Base-by-base conservation (phyloP, 2,329 filamentous ascomycete species). In the Curvularia hawaiiensis region DNA sequence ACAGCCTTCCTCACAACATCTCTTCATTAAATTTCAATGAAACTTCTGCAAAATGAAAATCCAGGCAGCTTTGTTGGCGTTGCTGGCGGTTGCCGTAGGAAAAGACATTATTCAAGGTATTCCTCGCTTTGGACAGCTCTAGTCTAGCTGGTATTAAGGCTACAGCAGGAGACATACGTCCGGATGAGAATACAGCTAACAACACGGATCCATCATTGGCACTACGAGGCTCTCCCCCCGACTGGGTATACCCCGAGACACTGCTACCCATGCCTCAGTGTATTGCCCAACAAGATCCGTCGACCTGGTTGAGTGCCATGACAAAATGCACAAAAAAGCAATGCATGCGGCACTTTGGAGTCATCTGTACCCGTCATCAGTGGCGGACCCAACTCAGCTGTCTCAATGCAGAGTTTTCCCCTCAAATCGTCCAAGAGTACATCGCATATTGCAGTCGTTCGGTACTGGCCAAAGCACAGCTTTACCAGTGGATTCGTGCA, bases 221-320 rank as follows among this genome's bases (percentile, higher is more conserved):
- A 20, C 38, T n/a, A 8, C 28, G 26, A 20, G 38, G 20, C 18
- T 24, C 24, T 35, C 50, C 20, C 30, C 40, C 44, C 43, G 72
- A 66, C 58, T 75, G 70, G 72, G 67, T 74, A n/a, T 73, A 75
- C 56, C 72, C 72, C 40, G 70, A 76, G 63, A 68, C 73, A 54
- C 55, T 75, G 45, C 20, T 55, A 59, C 48, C 72, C 22, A 75
- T 76, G 71, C 72, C 73, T 43, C 72, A 75, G 48, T 76, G 73
- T 50, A 66, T 76, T 48, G 71, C 69, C 49, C 69, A 75, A 57
- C 73, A 76, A 46, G 69, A 75, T 49, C 67, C 59, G 45, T 64
- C 68, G 33, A 24, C 50, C 39, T 76, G 72, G 73, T 59, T 76
- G 51, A 58, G 47, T 52, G 50, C 68, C 53, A 72, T 76, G 69